Conservation (phyloP, 2,329 filamentous ascomycete genomes). For the Xylariaceae sp. region DNA sequence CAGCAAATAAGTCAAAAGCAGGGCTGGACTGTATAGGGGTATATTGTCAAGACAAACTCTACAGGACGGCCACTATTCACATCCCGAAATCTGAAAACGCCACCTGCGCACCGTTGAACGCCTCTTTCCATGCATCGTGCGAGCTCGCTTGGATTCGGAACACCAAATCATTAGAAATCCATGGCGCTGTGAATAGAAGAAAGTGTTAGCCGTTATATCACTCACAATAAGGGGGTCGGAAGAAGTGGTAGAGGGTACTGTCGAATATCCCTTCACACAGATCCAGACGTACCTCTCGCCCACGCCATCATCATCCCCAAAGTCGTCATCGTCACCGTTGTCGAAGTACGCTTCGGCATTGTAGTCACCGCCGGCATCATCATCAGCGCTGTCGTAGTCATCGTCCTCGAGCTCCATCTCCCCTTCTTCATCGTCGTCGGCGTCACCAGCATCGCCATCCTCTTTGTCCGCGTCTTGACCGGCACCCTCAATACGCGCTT, state of each 20-base stretch:
- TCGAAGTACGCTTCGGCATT: constrained; percentile 58
- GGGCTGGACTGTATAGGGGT: not conserved
- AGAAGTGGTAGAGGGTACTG: not conserved
- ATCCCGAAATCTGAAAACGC: not conserved
- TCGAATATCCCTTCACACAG: not conserved
- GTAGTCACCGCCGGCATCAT: constrained; percentile 57
- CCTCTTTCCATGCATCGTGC: constrained; percentile 8
- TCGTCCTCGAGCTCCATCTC: constrained; percentile 40
- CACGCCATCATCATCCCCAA: constrained; percentile 44
- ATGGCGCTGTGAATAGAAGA: constrained; percentile 10
- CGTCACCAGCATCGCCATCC: constrained; percentile 34
- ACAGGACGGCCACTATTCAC: not conserved
- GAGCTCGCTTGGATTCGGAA: not conserved
- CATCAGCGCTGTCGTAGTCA: constrained; percentile 45
- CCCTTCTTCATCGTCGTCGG: constrained; percentile 44
- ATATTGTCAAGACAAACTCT: constrained; percentile 1
- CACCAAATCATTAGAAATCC: constrained; percentile 14
- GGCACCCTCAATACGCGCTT: constrained; percentile 31
- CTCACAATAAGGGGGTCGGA: not conserved
- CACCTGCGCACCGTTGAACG: constrained; percentile 6
- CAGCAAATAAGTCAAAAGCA: not conserved
- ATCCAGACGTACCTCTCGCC: constrained; percentile 18
- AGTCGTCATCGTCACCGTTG: constrained; percentile 50
- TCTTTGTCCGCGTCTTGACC: constrained; percentile 32
- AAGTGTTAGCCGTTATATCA: constrained; percentile 6